Evolutionary conservation across 2,329 filamentous ascomycete species (phyloP).

Genomic region (Talaromyces sp.): DNA sequence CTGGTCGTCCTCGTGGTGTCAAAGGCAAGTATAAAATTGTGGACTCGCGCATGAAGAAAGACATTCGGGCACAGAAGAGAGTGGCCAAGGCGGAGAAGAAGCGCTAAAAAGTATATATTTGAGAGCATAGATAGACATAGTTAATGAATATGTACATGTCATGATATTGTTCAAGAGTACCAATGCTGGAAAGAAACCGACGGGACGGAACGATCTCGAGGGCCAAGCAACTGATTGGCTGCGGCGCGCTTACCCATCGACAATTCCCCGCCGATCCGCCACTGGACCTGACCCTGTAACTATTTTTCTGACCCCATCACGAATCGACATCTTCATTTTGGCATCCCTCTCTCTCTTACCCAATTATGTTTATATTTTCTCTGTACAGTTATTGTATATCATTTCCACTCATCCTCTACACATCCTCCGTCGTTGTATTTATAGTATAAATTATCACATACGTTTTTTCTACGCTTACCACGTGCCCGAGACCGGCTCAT

Average conservation of each 20-base stretch:
- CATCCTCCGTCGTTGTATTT: constrained; percentile 16
- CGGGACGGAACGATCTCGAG: not conserved
- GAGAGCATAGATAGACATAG: not conserved
- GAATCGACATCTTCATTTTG: not conserved
- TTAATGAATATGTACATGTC: not conserved
- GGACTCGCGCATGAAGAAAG: constrained; percentile 92
- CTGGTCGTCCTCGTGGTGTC: constrained; percentile 80
- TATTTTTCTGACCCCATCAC: not conserved
- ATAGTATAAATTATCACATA: constrained; percentile 12
- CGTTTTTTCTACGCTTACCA: constrained; percentile 6
- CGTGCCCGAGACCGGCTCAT: constrained; percentile 6
- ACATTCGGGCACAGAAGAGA: constrained; percentile 81
- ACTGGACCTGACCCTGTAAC: constrained; percentile 6
- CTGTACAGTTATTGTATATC: constrained; percentile 19
- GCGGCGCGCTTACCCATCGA: not conserved
- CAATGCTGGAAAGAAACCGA: not conserved
- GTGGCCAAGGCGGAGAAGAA: constrained; percentile 61
- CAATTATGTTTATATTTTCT: constrained; percentile 10
- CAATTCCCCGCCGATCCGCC: constrained; percentile 5
- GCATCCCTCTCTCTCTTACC: constrained; percentile 7
- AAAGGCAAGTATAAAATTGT: constrained; percentile 98
- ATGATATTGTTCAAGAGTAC: not conserved
- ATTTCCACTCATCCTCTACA: constrained; percentile 10
- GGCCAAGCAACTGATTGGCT: not conserved
- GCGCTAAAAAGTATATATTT: not conserved